Evolutionary conservation across 257 asterid species (phyloP).

Genomic region (Penstemon davidsonii): DNA sequence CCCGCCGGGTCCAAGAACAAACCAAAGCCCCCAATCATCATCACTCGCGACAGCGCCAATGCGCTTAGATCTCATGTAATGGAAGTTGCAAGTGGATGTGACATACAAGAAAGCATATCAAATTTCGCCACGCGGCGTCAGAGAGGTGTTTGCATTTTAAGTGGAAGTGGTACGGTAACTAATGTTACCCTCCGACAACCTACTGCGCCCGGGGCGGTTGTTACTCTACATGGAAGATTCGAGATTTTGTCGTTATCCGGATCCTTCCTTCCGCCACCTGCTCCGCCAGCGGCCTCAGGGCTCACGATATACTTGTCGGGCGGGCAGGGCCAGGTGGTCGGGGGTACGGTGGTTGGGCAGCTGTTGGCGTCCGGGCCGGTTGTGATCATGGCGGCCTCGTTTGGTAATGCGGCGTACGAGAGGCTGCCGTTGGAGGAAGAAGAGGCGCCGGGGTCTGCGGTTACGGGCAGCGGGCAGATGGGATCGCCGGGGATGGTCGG

Average conservation of each 20-base stretch:
- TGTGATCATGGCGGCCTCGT: constrained; percentile 55
- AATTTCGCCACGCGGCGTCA: constrained; percentile 54
- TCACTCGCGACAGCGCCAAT: constrained; percentile 59
- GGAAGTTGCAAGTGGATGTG: constrained; percentile 53
- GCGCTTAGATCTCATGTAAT: constrained; percentile 54
- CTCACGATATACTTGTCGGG: constrained; percentile 52
- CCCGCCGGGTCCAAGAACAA: constrained; percentile 58
- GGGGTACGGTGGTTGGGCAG: constrained; percentile 50
- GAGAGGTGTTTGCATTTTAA: constrained; percentile 52
- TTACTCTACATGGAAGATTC: constrained; percentile 49
- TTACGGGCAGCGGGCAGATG: constrained; percentile 32
- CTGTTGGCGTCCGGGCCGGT: constrained; percentile 54
- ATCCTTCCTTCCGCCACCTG: constrained; percentile 53
- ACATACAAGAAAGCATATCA: constrained; percentile 44
- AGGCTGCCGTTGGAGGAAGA: constrained; percentile 53
- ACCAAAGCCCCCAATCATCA: constrained; percentile 56
- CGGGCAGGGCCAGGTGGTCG: constrained; percentile 55
- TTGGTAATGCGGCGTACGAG: constrained; percentile 58
- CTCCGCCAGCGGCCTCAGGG: constrained; percentile 47
- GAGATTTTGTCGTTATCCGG: constrained; percentile 62
- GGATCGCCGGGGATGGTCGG: constrained; percentile 38
- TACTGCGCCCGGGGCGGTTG: constrained; percentile 41
- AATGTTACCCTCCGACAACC: constrained; percentile 54
- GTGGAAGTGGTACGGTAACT: constrained; percentile 51
- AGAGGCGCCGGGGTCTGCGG: constrained; percentile 22